Evolutionary conservation across 495 filamentous ascomycete species (phyloP), one percentile per base, ranked within the genome.

Genomic region (Podospora pseudopauciseta): DNA sequence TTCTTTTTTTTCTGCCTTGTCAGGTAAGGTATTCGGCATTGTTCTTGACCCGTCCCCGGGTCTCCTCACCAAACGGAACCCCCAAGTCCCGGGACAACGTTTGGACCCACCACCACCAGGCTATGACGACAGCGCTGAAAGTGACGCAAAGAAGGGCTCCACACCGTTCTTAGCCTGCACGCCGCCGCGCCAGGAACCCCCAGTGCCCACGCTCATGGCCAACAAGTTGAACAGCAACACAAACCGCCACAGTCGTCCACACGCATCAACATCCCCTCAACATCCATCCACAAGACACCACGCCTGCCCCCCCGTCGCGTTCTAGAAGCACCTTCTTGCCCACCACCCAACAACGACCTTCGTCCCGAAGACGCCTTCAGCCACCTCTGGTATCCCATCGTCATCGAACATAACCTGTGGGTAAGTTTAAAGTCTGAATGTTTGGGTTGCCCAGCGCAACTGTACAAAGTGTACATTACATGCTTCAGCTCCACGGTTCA

Each of bases 71-170:
- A 49, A 49, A 49, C 39, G 39, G 39, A 49, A 49, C 39, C 39
- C 39, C 39, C 39, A 18, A 49, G 39, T 49, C 39, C 39, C 39
- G 39, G 39, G 2, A 49, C 39, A 49, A 49, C 39, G 39, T 49
- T 13, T 49, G 39, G 39, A 58, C 55, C 55, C 55, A 58, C 55
- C 55, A 58, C 6, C 9, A 11, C 20, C 34, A 23, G 19, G 30
- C 64, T n/a, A 65, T 65, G 64, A 65, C 64, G 64, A 65, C 64
- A 65, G n/a, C 57, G 64, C 26, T 65, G 53, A 65, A 56, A 58
- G 64, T 65, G 64, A 65, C 64, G 64, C 64, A 57, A 57, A 26
- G 53, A 32, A 28, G 18, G 16, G n/a, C n/a, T 30, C 64, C 64
- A 65, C 64, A 57, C 20, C 53, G 53, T 53, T 63, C 61, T 20